These are phyloP conservation scores for Alternaria ethzedia DNA, from an alignment of 2,329 filamentous ascomycete genomes.

Conservation along the genomic window DNA sequence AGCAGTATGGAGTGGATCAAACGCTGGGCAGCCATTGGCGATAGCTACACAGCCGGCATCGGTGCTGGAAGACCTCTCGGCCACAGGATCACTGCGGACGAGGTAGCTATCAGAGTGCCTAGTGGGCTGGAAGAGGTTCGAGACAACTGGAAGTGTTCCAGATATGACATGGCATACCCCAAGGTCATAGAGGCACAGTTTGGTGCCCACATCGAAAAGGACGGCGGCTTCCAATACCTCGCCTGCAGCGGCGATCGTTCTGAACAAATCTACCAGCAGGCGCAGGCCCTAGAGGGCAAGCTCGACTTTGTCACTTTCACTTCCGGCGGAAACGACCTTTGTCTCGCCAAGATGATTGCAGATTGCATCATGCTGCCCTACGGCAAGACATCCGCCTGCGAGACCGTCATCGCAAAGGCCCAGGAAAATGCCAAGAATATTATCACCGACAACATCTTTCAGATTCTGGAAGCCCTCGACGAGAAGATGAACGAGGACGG, in stretches of 20 bases:
- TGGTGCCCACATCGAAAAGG: background rate
- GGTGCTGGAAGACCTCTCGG: slow-evolving; percentile 1
- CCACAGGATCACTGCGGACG: background rate
- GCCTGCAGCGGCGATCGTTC: slow-evolving; percentile 8
- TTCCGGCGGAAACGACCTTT: background rate
- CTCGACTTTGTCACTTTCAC: slow-evolving; percentile 10
- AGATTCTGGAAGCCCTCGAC: slow-evolving; percentile 4
- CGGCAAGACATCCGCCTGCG: background rate
- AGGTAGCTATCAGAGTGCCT: background rate
- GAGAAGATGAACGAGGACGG: slow-evolving; percentile 8
- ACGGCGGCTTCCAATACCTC: slow-evolving; percentile 9
- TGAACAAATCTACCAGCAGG: slow-evolving; percentile 4
- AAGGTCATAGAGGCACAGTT: slow-evolving; percentile 9
- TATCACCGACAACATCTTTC: background rate
- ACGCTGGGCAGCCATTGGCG: slow-evolving; percentile 5
- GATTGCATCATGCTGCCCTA: slow-evolving; percentile 9
- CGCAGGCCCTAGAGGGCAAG: background rate
- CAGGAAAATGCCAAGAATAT: slow-evolving; percentile 3
- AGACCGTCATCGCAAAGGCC: slow-evolving; percentile 5
- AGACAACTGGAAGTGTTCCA: slow-evolving; percentile 2
- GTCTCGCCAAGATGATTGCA: background rate
- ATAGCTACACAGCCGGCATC: slow-evolving; percentile 4
- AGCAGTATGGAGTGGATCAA: slow-evolving; percentile 4
- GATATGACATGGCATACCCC: slow-evolving; percentile 4
- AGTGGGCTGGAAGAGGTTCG: background rate